Percentiles rank a stretch among this genome's conserved stretches.
phyloP scores from a whole-genome alignment of 2,329 filamentous ascomycete species.

The Malbranchea cinnamomea region DNA sequence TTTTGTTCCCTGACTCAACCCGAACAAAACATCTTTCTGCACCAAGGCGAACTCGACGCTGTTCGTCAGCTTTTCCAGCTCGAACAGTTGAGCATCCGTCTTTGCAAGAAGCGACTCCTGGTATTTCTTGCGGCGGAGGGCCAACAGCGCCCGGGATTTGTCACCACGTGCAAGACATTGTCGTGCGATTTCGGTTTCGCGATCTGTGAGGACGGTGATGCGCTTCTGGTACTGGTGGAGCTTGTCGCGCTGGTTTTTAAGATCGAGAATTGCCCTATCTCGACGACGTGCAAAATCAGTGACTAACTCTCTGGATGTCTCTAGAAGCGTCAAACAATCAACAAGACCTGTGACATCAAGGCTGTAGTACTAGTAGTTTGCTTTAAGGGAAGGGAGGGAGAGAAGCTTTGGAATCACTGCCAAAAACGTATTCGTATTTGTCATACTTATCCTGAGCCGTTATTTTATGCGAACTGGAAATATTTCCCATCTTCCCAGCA shows the following conservation, averaged over 20 bases:
- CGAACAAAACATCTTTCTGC: slow-evolving; percentile 90
- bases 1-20: slow-evolving; percentile 76
- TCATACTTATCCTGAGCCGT: slow-evolving; percentile 77
- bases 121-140: slow-evolving; percentile 89
- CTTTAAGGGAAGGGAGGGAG: slow-evolving; percentile 1
- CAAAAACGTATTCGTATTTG: too few species aligned
- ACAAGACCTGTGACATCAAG: too few species aligned
- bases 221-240: slow-evolving; percentile 90
- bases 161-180: slow-evolving; percentile 69
- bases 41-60: slow-evolving; percentile 93
- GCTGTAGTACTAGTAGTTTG: too few species aligned
- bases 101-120: slow-evolving; percentile 78
- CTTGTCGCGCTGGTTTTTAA: slow-evolving; percentile 95
- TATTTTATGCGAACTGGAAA: slow-evolving; percentile 48
- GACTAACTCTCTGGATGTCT: too few species aligned
- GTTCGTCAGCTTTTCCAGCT: slow-evolving; percentile 74
- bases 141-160: slow-evolving; percentile 68
- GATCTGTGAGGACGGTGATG: slow-evolving; percentile 70
- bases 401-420: too few species aligned
- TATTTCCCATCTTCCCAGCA: slow-evolving; percentile 53
- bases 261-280: slow-evolving; percentile 91
- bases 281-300: too few species aligned
- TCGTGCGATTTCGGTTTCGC: slow-evolving; percentile 73
- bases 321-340: too few species aligned
- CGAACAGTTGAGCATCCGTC: slow-evolving; percentile 85